phyloP scores from a whole-genome alignment of 768 basidiomycete genomes.

The Suillus lakei region DNA sequence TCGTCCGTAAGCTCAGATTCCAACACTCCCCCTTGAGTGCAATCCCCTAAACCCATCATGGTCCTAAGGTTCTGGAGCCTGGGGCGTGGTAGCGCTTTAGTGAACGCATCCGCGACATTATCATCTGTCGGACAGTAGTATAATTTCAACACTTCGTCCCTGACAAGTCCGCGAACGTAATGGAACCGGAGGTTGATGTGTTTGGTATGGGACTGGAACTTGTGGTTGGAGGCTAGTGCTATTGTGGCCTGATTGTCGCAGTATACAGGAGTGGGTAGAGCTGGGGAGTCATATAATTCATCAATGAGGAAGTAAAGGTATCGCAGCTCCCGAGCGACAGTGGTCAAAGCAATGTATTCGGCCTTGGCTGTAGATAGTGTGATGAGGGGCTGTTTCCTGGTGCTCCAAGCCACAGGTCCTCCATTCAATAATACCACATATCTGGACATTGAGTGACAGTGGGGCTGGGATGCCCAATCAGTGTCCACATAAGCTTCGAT shows the following conservation, averaged over 20 bases:
- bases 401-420: too few species aligned
- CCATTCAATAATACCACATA: too few species aligned
- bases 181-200: slow-evolving; percentile 28
- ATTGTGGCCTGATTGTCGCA: slow-evolving; percentile 36
- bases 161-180: slow-evolving; percentile 30
- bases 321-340: background rate
- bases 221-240: slow-evolving; percentile 25
- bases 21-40: too few species aligned
- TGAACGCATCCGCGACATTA: slow-evolving; percentile 5
- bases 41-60: too few species aligned
- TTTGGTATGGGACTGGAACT: slow-evolving; percentile 37
- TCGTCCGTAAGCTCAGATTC: too few species aligned
- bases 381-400: too few species aligned
- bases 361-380: too few species aligned
- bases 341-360: background rate
- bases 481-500: too few species aligned
- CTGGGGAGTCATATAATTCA: slow-evolving; percentile 17
- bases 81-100: background rate
- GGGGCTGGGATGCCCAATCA: too few species aligned
- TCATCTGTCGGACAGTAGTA: slow-evolving; percentile 22
- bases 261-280: slow-evolving; percentile 1
- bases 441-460: too few species aligned
- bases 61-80: too few species aligned
- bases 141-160: slow-evolving; percentile 17
- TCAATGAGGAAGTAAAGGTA: background rate